Base-by-base conservation (phyloP, 495 filamentous ascomycete genomes). In the Penicillium steckii region DNA sequence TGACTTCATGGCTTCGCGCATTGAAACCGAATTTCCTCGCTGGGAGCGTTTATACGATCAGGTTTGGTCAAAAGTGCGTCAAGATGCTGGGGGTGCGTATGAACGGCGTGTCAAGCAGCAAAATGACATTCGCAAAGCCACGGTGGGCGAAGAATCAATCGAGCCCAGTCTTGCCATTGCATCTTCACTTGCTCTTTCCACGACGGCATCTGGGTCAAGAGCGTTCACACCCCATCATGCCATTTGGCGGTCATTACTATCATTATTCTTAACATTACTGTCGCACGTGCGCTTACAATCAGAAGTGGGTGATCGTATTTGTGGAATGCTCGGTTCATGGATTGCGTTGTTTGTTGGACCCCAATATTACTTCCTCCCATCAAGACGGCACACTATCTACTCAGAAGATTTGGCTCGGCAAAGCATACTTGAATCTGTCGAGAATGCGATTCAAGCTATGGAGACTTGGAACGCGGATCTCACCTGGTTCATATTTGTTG, bases 1-100 rank as follows among this genome's bases (percentile, higher is more conserved):
- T 0, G 87, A 93, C 49, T 98, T 97, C 69, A 80, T 97, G 67
- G 73, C 73, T 15, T 80, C 76, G 0, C 74, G 93, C 22, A 79
- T 94, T 21, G 82, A 83, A 65, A 76, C 74, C 3, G 85, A 88
- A 47, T 96, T 90, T 84, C 67, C 73, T 29, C 61, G 79, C 57
- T 59, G 86, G 59, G 60, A 67, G n/a, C 68, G 68, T 22, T 53
- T 82, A 0, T 79, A 77, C 58, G 59, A 53, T 6, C 66, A 66
- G 3, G 65, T 61, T 12, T 76, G 73, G 72, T 53, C 65, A 4
- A 72, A 61, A 43, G 74, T 76, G 18, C 62, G 67, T 23, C 38
- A 67, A 37, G 74, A 73, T 46, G 66, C 71, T 18, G 65, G 59
- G 41, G 67, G 66, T 23, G 64, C 52, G 1, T 57, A 70, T 25